Evolutionary conservation across 192 early-diverging fungal species (phyloP).

Genomic region (Phycomyces nitens): DNA sequence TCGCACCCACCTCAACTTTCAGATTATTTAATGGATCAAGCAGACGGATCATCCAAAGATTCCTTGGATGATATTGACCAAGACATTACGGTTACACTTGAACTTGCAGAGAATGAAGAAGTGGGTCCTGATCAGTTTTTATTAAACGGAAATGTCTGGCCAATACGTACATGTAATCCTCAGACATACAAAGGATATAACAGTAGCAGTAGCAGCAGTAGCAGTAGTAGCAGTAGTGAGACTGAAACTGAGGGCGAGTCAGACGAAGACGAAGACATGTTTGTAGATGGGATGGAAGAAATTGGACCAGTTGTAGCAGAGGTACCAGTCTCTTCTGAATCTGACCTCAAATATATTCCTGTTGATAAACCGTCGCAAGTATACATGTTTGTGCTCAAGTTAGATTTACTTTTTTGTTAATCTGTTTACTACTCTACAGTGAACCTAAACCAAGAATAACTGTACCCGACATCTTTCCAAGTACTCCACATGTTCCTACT

Average conservation of each 20-base stretch:
- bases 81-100: not conserved
- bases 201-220: not conserved
- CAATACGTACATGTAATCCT: not conserved
- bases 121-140: not conserved
- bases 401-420: no score
- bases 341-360: no score
- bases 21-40: not conserved
- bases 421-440: no score
- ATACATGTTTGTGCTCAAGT: no score
- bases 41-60: not conserved
- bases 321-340: not conserved
- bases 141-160: not conserved
- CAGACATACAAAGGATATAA: no score
- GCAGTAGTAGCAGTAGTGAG: not conserved
- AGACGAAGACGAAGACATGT: not conserved
- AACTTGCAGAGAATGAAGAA: not conserved
- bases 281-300: not conserved
- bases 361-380: no score
- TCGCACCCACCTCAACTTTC: not conserved
- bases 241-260: not conserved
- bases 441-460: no score
- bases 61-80: not conserved
- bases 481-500: conserved; percentile 1
- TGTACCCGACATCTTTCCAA: not conserved
- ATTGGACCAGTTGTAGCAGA: not conserved